Percentiles rank a stretch among this genome's conserved stretches.
These are phyloP conservation scores for Panus rudis DNA, from an alignment of 768 basidiomycete species.

Conservation along the genomic window DNA sequence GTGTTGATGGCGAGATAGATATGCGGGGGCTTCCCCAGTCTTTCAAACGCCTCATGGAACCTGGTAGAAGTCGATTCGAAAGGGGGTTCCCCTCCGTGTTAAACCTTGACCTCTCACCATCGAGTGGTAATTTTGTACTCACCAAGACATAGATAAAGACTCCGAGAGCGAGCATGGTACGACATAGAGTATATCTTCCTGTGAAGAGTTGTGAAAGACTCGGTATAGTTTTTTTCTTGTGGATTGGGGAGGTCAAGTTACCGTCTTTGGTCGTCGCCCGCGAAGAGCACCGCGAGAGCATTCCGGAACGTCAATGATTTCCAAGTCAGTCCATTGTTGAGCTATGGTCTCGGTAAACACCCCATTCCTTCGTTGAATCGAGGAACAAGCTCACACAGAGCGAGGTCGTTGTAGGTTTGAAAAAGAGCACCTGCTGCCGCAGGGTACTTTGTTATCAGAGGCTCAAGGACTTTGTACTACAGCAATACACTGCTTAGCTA, in stretches of 20 bases:
- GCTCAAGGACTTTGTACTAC: constrained; percentile 42
- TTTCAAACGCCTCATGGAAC: constrained; percentile 50
- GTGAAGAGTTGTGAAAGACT: too few species aligned
- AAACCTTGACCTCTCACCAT: constrained; percentile 1
- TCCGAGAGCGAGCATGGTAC: constrained; percentile 68
- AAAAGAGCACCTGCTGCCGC: constrained; percentile 52
- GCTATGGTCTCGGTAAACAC: constrained; percentile 30
- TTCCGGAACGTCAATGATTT: constrained; percentile 49
- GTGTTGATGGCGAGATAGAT: constrained; percentile 67
- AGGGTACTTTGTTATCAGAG: constrained; percentile 54
- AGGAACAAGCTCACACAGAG: constrained; percentile 38
- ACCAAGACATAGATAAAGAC: constrained; percentile 59
- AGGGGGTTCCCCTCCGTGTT: background rate
- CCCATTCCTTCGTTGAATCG: background rate
- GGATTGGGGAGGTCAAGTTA: too few species aligned
- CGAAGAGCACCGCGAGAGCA: constrained; percentile 52
- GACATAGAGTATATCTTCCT: constrained; percentile 43
- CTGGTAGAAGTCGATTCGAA: constrained; percentile 24
- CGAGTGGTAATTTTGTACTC: constrained; percentile 8
- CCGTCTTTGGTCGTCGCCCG: constrained; percentile 49
- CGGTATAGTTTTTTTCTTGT: too few species aligned
- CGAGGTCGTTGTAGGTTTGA: constrained; percentile 71
- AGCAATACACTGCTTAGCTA: background rate
- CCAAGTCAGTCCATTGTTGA: constrained; percentile 64
- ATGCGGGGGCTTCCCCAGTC: constrained; percentile 38